Evolutionary conservation across 2,329 filamentous ascomycete genomes (phyloP), one percentile per base, ranked within the genome.

Genomic region (Lomentospora prolificans): DNA sequence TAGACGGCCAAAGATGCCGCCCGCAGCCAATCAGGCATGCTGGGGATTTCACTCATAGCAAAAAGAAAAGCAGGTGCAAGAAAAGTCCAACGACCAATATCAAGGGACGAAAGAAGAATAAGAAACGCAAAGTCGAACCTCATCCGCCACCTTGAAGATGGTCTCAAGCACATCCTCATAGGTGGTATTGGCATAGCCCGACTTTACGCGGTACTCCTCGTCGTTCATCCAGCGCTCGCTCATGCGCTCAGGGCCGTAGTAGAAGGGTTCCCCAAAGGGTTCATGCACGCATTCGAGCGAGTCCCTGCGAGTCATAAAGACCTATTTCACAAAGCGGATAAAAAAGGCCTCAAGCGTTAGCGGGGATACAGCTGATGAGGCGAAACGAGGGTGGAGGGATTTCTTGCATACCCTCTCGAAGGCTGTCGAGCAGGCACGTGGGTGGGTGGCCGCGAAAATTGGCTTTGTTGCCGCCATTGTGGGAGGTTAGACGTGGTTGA

Each of bases 251-350:
- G 92, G 91, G 54, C 94, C 92, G 67, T 87, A 97, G 75, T 97
- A 97, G 68, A 92, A 97, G 59, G 91, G 88, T 72, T 97, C 94
- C 55, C 92, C 92, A 71, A 97, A 97, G 4, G 94, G 94, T 74
- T 99, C 94, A 70, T 97, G 94, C 63, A 94, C 78, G 68, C 89
- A 95, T 64, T 86, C 78, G 58, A 97, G 80, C 55, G 79, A 84
- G 66, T 95, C 86, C 63, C 82, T 81, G 62, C 90, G 87, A 64
- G 91, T 96, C 92, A 97, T 96, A 71, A 99, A 97, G 61, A 97
- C 91, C 89, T 94, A 62, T 41, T 55, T 31, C 8, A 9, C 19
- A n/a, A n/a, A n/a, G n/a, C n/a, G n/a, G n/a, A n/a, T n/a, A n/a
- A n/a, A 25, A 28, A 4, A 31, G 17, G 2, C 14, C 44, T 12